Base-by-base conservation (phyloP, 495 filamentous ascomycete genomes). In the Immersiella caudata region DNA sequence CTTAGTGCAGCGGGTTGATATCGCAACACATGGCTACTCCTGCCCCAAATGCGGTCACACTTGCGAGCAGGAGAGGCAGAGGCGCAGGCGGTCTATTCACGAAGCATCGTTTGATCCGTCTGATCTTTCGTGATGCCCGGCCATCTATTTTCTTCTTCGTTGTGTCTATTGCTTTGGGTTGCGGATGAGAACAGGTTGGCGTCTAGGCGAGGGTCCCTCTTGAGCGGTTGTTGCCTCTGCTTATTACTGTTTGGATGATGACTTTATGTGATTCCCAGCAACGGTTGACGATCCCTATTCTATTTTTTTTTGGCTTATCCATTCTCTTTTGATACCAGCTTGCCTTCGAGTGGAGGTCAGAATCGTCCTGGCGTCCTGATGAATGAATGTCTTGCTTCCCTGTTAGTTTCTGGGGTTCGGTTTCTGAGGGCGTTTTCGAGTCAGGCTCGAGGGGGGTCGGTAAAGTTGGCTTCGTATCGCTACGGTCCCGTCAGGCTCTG, bases 21-120 rank as follows among this genome's bases (percentile, higher is more conserved):
- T 78, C 50, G 70, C 62, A 9, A 67, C 57, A 52, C 36, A 77
- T 20, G 79, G 78, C 11, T 86, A 73, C 68, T 65, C 73, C 2
- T 85, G 83, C 67, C 55, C 71, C 7, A 63, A 65, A 6, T 86
- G 84, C 71, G 79, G 76, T 18, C 74, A 50, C 12, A 51, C 62
- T 22, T 84, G 82, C 68, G 79, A 82, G 66, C 25, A 51, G 1
- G 79, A 79, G 26, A 62, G 80, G 20, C 71, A 70, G 54, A 73
- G 71, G n/a, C 52, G 61, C 2, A 51, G 72, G 26, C 20, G 18
- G 36, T 2, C 2, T 18, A 6, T n/a, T 24, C 40, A 51, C 14
- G 29, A 22, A 21, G 29, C 18, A 3, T 9, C 8, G 40, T 12
- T 22, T 14, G 24, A 20, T 3, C 6, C 20, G 61, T 29, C 29